Percentiles rank a stretch among this genome's conserved stretches.
Conservation (phyloP, 306 rosid species). For the Prunus campanulata region DNA sequence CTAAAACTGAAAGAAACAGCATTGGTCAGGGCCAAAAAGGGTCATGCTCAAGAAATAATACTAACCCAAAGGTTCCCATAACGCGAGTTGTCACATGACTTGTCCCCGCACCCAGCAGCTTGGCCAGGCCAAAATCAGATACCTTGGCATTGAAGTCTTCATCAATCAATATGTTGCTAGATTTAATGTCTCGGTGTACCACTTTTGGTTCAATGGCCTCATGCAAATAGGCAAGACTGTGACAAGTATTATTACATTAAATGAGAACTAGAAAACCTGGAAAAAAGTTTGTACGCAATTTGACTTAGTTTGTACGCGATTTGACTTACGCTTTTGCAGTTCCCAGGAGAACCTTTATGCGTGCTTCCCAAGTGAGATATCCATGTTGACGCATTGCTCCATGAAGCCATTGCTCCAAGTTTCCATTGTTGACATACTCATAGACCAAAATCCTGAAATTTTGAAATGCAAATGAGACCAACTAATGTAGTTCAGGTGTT, state of each 20-base stretch:
- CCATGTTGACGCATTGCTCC: slow-evolving; percentile 96
- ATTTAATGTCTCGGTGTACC: slow-evolving; percentile 85
- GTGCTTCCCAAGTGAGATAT: slow-evolving; percentile 97
- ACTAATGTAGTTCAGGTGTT: background rate
- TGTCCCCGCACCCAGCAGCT: slow-evolving; percentile 84
- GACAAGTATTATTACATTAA: slow-evolving; percentile 31
- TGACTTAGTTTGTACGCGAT: slow-evolving; percentile 34
- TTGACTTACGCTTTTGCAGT: slow-evolving; percentile 92
- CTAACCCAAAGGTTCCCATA: slow-evolving; percentile 97
- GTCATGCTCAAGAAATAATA: slow-evolving; percentile 17
- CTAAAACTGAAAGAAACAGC: slow-evolving; percentile 1
- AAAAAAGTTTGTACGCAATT: slow-evolving; percentile 4
- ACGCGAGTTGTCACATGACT: slow-evolving; percentile 95
- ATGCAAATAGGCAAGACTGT: slow-evolving; percentile 85
- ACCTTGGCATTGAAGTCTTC: slow-evolving; percentile 92
- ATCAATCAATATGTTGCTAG: slow-evolving; percentile 90
- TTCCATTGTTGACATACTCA: slow-evolving; percentile 93
- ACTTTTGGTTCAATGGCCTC: slow-evolving; percentile 97
- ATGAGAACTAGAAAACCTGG: slow-evolving; percentile 16
- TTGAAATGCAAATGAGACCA: slow-evolving; percentile 8
- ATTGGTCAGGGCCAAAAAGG: background rate
- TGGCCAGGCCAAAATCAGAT: slow-evolving; percentile 93
- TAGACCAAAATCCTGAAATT: slow-evolving; percentile 76
- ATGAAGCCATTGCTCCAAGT: slow-evolving; percentile 96
- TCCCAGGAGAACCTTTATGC: slow-evolving; percentile 84